Evolutionary conservation across 1,139 yeast genomes (phyloP).

Genomic region (Kodamaea sp.): DNA sequence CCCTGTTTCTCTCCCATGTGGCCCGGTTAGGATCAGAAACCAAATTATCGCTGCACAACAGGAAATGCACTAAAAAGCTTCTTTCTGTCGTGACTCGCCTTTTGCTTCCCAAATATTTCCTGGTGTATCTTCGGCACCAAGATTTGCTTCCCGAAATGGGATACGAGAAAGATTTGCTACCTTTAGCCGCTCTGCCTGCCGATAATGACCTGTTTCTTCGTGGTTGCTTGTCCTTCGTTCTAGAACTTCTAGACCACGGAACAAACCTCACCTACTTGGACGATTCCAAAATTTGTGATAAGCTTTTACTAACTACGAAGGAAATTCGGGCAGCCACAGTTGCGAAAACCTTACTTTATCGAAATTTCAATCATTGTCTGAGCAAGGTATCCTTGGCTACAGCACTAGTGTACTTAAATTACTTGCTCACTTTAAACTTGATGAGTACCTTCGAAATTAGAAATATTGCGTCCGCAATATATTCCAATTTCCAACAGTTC

Average conservation of each 20-base stretch:
- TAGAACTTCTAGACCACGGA: constrained; percentile 32
- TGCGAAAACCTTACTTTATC: constrained; percentile 10
- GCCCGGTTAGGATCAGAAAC: not conserved
- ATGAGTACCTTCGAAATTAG: constrained; percentile 11
- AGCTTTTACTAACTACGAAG: constrained; percentile 8
- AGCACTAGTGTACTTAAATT: constrained; percentile 19
- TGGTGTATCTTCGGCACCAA: constrained; percentile 1
- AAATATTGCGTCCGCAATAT: constrained; percentile 19
- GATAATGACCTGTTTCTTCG: not conserved
- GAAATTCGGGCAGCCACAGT: constrained; percentile 3
- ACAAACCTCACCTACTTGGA: constrained; percentile 10
- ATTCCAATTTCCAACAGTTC: constrained; percentile 16
- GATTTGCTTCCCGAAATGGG: constrained; percentile 1
- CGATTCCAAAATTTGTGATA: constrained; percentile 12
- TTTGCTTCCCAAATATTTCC: constrained; percentile 5
- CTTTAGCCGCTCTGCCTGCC: not conserved
- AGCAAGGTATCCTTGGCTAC: constrained; percentile 27
- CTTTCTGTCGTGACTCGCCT: not conserved
- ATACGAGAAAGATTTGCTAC: not conserved
- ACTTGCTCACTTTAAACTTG: constrained; percentile 19
- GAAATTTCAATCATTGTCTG: constrained; percentile 21
- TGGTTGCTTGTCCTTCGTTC: constrained; percentile 14
- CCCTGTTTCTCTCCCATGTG: constrained; percentile 1
- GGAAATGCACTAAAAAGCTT: constrained; percentile 1
- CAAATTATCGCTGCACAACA: not conserved